Base-by-base conservation (phyloP, 2,329 filamentous ascomycete genomes). In the Fusarium sp. region DNA sequence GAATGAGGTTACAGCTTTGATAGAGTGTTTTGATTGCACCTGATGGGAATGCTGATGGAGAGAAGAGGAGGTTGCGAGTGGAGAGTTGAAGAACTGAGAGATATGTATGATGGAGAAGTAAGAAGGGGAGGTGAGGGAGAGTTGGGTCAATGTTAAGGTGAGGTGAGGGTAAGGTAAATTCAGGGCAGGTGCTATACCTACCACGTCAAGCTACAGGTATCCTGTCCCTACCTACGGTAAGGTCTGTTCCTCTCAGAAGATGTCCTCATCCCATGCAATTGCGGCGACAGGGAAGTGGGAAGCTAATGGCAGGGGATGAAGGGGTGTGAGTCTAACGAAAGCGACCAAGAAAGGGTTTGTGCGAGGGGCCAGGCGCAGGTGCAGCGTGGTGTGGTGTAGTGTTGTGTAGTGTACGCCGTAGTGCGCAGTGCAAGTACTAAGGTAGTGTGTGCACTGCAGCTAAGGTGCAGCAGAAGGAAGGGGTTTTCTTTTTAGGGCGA, bases 381-480 rank as follows among this genome's bases (percentile, higher is more conserved):
- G 45, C 20, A 70, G 71, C 20, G 38, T 54, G 35, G 35, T 7
- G 35, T 26, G 36, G 51, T 36, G 51, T 39, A 54, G 51, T 54
- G 49, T 28, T 17, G n/a, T 38, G 49, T 24, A 26, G 33, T 26
- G 33, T 36, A 48, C 45, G 26, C 45, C 45, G 20, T 48, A 48
- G 45, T 48, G 45, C 45, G 26, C 26, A 48, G 45, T 48, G 26
- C 31, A 44, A 15, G 41, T 38, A 36, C 15, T 26, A 26, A 18
- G n/a, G 47, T 54, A 38, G 49, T 38, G 49, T 26, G 39, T 35
- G 14, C 39, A 47, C 41, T 49, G 48, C 63, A 54, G 61, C 47
- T 31, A n/a, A 22, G 69, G 75, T 68, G 69, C 69, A 75, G 76
- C 66, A 75, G 54, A 73, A 72, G 62, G 71, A 48, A 48, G 39